Evolutionary conservation across 345 rosid genomes (phyloP).

Genomic region (Bruguiera sexangula): DNA sequence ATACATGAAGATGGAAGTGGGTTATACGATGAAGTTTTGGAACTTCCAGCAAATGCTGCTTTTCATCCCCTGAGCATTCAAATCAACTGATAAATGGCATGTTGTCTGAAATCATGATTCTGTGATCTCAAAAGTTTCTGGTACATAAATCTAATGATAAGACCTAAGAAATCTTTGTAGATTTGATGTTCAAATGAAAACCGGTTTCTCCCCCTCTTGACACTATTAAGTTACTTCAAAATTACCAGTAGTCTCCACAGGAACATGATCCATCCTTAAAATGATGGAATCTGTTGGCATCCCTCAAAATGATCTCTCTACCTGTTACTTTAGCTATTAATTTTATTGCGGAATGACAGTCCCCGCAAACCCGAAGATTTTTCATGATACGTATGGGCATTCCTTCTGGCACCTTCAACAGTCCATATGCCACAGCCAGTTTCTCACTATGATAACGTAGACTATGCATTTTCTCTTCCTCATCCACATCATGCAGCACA

Average conservation of each 20-base stretch:
- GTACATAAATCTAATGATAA: too few relatives aligned
- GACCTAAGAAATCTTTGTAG: not conserved
- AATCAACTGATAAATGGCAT: too few relatives aligned
- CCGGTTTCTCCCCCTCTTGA: not conserved
- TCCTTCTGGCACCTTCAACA: conserved; percentile 63
- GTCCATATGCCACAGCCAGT: conserved; percentile 80
- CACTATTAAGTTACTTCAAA: not conserved
- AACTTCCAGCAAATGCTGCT: too few relatives aligned
- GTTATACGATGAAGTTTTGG: too few relatives aligned
- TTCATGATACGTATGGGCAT: conserved; percentile 71
- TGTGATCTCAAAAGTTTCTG: too few relatives aligned
- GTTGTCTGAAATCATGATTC: too few relatives aligned
- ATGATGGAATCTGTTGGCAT: conserved; percentile 81
- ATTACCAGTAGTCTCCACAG: conserved; percentile 76
- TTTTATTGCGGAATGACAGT: conserved; percentile 72
- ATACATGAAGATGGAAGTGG: too few relatives aligned
- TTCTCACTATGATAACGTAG: conserved; percentile 68
- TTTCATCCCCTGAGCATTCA: too few relatives aligned
- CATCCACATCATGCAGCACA: conserved; percentile 80
- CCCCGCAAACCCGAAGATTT: conserved; percentile 81
- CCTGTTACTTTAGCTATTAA: conserved; percentile 58
- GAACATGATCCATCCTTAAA: conserved; percentile 70
- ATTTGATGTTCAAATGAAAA: too few relatives aligned
- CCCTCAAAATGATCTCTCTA: conserved; percentile 73
- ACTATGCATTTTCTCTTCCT: conserved; percentile 67